Conservation (phyloP, 2,329 filamentous ascomycete species). For the Samsoniella hepiali region DNA sequence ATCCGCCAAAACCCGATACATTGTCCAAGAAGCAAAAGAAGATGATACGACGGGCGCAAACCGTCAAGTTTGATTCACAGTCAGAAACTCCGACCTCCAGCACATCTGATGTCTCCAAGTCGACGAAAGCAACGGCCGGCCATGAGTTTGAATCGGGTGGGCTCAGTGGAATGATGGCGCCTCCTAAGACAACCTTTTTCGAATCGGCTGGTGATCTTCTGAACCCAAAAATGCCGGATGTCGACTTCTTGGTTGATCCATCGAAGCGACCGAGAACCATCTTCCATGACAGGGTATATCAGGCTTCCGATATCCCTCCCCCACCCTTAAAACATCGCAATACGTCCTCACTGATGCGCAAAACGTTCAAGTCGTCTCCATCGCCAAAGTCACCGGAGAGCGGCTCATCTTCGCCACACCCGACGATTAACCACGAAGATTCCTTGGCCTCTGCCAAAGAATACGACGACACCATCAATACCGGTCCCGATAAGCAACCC, state of each 20-base stretch:
- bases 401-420: slow-evolving; percentile 34
- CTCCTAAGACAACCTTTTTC: slow-evolving; percentile 88
- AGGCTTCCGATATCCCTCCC: slow-evolving; percentile 86
- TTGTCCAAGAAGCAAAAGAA: slow-evolving; percentile 60
- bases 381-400: slow-evolving; percentile 28
- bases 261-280: slow-evolving; percentile 80
- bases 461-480: slow-evolving; percentile 50
- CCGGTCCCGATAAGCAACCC: slow-evolving; percentile 41
- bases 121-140: slow-evolving; percentile 47
- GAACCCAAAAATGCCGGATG: slow-evolving; percentile 79
- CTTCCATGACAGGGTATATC: slow-evolving; percentile 94
- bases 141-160: slow-evolving; percentile 46
- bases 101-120: slow-evolving; percentile 21
- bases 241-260: slow-evolving; percentile 81
- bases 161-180: slow-evolving; percentile 56
- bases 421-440: slow-evolving; percentile 39
- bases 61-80: slow-evolving; percentile 48
- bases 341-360: slow-evolving; percentile 35
- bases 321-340: slow-evolving; percentile 62
- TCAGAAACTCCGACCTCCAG: slow-evolving; percentile 21
- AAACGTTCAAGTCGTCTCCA: slow-evolving; percentile 26
- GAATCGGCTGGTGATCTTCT: slow-evolving; percentile 92
- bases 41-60: slow-evolving; percentile 77
- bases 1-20: slow-evolving; percentile 46
- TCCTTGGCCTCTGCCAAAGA: slow-evolving; percentile 44